Conservation (phyloP, 78 protist species). For the Cyanophora paradoxa region DNA sequence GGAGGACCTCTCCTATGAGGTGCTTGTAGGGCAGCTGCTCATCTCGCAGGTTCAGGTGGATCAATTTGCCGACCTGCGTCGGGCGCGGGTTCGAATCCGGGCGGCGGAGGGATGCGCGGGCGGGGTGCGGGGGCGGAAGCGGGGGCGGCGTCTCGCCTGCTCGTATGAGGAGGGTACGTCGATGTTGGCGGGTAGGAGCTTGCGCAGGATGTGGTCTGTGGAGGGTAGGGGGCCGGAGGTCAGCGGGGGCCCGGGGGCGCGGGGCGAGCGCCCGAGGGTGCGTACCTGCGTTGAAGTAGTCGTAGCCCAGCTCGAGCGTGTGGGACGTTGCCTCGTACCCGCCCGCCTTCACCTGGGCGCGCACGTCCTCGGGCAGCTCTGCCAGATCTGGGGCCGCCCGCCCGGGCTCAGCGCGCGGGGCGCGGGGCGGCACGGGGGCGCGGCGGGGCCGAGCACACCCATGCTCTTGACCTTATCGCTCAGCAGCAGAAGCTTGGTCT, state of each 20-base stretch:
- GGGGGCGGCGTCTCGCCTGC: background rate
- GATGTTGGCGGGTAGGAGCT: slow-evolving; percentile 8
- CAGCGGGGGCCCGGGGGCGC: too few relatives aligned
- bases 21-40: slow-evolving; percentile 67
- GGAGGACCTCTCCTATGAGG: slow-evolving; percentile 78
- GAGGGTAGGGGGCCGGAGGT: background rate
- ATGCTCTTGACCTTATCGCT: background rate
- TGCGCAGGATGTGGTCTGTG: slow-evolving; percentile 14
- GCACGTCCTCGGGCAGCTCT: background rate
- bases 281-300: background rate
- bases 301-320: background rate
- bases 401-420: too few relatives aligned
- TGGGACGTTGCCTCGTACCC: background rate
- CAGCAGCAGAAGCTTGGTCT: background rate
- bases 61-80: slow-evolving; percentile 90
- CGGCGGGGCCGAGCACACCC: background rate
- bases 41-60: slow-evolving; percentile 83
- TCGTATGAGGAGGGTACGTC: background rate
- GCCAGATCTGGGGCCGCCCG: too few relatives aligned
- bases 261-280: background rate
- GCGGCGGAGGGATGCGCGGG: too few relatives aligned
- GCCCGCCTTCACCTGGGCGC: too few relatives aligned
- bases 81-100: slow-evolving; percentile 59
- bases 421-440: too few relatives aligned
- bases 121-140: too few relatives aligned